Base-by-base conservation (phyloP, 1,284 basidiomycete species). In the Gomphus sp. region DNA sequence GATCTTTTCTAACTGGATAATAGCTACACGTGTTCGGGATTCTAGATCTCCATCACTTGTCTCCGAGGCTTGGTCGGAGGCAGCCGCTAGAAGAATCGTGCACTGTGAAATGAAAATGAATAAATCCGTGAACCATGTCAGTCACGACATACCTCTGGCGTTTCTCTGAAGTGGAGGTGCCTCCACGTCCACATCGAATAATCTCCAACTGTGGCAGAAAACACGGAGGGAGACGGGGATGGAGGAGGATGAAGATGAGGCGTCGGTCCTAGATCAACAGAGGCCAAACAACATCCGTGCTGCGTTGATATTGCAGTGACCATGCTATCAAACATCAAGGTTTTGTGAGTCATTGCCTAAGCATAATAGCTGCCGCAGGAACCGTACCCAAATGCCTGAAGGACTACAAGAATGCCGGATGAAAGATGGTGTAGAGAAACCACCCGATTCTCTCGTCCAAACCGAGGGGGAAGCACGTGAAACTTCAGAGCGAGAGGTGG, bases 341-440 rank as follows among this genome's bases (percentile, higher is more conserved):
- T 47, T 47, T 4, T 25, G 22, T 47, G 18, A 47, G 44, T 33
- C 14, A 6, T 16, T 16, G 31, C 31, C n/a, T n/a, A 12, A 8
- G 48, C 1, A 12, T n/a, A 34, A 4, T 16, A 18, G 28, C 5
- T n/a, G 28, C n/a, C 1, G n/a, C 4, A 47, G 10, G 22, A 18
- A 34, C 34, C 28, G 28, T 50, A 33, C 31, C 28, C 22, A 41
- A 34, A 37, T 49, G 76, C 71, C 57, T 84, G 81, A 34, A 89
- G 67, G 34, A 76, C 76, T 2, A 79, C 69, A 49, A 86, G 62
- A 52, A 78, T 69, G 11, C 71, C 64, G 16, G 71, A 70, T n/a
- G 76, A 70, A 18, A 83, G 68, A 16, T 75, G 55, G 28, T 74
- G 67, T 45, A 86, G 65, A 37, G 75, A 73, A 37, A 76, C 71